Conservation (phyloP, 495 filamentous ascomycete genomes). For the Clavariopsis aquatica region DNA sequence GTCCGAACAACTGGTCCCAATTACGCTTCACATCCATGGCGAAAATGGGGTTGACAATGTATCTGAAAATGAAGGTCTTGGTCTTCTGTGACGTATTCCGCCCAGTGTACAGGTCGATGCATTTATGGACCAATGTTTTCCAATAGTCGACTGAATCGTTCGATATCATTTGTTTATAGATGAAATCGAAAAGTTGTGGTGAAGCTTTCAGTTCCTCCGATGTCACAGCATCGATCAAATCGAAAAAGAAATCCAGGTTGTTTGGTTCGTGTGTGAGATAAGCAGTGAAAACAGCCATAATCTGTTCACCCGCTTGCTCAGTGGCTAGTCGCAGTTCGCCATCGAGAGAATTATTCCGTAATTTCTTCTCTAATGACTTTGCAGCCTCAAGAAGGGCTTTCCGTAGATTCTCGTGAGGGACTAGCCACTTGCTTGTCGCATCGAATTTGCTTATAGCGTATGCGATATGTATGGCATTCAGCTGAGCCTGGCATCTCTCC, state of each 20-base stretch:
- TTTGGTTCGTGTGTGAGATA: slow-evolving; percentile 71
- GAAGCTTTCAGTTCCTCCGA: slow-evolving; percentile 76
- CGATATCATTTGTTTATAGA: slow-evolving; percentile 81
- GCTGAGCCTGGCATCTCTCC: slow-evolving; percentile 64
- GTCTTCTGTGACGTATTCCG: slow-evolving; percentile 77
- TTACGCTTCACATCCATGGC: slow-evolving; percentile 90
- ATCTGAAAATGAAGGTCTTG: slow-evolving; percentile 88
- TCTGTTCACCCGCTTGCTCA: slow-evolving; percentile 82
- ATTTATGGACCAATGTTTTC: slow-evolving; percentile 78
- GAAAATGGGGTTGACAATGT: slow-evolving; percentile 93
- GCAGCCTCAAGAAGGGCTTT: slow-evolving; percentile 67
- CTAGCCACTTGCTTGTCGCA: slow-evolving; percentile 69
- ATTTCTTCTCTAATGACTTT: slow-evolving; percentile 70
- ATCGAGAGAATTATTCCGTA: slow-evolving; percentile 68
- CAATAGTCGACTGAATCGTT: slow-evolving; percentile 87
- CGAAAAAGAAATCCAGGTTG: slow-evolving; percentile 87
- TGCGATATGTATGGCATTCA: slow-evolving; percentile 85
- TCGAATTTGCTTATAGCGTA: slow-evolving; percentile 68
- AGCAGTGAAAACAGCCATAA: slow-evolving; percentile 81
- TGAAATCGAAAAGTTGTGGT: slow-evolving; percentile 73
- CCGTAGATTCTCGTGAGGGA: slow-evolving; percentile 71
- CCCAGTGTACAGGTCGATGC: slow-evolving; percentile 82
- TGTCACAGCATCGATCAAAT: slow-evolving; percentile 81
- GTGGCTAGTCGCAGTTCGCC: slow-evolving; percentile 76
- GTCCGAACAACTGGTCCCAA: slow-evolving; percentile 54